These are phyloP conservation scores for Cantharellus cinnabarinus DNA, from an alignment of 768 basidiomycete genomes.

Conservation along the genomic window DNA sequence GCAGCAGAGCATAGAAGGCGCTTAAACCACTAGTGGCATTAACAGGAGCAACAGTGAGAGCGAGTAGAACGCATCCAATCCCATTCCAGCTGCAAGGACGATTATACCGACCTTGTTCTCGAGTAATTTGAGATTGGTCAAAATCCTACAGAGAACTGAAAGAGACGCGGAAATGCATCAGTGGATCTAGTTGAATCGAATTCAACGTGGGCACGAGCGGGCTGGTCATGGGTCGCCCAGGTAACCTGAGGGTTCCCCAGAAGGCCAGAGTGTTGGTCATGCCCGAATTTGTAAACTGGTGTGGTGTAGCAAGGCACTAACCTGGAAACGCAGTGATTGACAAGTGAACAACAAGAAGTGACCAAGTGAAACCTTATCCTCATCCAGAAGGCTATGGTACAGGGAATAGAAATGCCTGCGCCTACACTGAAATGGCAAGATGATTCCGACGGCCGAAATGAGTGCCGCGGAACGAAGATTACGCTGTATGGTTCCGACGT, in stretches of 20 bases:
- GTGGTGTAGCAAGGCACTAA: not conserved
- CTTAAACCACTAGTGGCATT: constrained; percentile 55
- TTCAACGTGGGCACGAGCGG: not conserved
- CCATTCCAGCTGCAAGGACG: constrained; percentile 64
- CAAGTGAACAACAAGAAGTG: constrained; percentile 68
- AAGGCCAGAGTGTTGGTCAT: too few relatives aligned
- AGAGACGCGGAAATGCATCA: not conserved
- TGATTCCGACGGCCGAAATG: constrained; percentile 47
- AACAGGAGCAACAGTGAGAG: constrained; percentile 64
- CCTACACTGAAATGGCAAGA: constrained; percentile 64
- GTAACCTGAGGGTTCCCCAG: too few relatives aligned
- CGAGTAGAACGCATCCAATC: constrained; percentile 65
- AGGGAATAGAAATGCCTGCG: constrained; percentile 48
- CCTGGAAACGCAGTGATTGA: constrained; percentile 60
- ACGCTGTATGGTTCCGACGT: constrained; percentile 23
- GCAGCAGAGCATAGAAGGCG: constrained; percentile 63
- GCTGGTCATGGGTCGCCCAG: too few relatives aligned
- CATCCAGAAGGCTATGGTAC: constrained; percentile 45
- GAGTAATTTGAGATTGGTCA: constrained; percentile 62
- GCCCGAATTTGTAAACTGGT: too few relatives aligned
- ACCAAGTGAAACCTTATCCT: constrained; percentile 36
- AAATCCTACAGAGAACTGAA: constrained; percentile 44
- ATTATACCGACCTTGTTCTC: constrained; percentile 73
- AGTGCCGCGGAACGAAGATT: constrained; percentile 17
- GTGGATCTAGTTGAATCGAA: not conserved